phyloP scores from a whole-genome alignment of 371 early-diverging fungal species.

The Zychaea mexicana region DNA sequence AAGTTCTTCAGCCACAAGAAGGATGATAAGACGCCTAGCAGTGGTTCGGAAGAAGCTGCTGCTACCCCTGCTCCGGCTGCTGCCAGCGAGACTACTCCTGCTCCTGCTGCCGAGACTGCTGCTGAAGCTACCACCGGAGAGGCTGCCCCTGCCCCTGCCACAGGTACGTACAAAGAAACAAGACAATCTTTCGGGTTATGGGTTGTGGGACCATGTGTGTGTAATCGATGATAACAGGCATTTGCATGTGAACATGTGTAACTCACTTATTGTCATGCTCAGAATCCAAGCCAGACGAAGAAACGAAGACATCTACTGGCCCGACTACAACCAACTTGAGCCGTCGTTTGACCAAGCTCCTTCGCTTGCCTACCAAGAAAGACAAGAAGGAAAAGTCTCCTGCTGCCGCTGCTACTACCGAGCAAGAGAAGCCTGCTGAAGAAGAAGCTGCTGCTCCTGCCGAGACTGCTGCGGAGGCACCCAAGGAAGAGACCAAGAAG shows the following conservation, averaged over 20 bases:
- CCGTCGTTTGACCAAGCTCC: constrained; percentile 45
- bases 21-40: constrained; percentile 15
- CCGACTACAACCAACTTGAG: constrained; percentile 40
- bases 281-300: constrained; percentile 17
- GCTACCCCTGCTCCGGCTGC: too few species aligned
- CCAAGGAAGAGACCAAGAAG: constrained; percentile 10
- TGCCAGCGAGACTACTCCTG: too few species aligned
- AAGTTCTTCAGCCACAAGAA: constrained; percentile 44
- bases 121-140: too few species aligned
- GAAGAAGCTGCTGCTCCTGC: constrained; percentile 1
- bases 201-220: constrained; percentile 6
- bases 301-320: constrained; percentile 19
- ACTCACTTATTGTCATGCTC: not conserved
- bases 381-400: constrained; percentile 27
- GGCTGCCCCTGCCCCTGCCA: constrained; percentile 15
- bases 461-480: constrained; percentile 9
- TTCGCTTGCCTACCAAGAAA: constrained; percentile 34
- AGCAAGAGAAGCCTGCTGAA: too few species aligned
- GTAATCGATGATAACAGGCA: not conserved
- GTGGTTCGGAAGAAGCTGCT: too few species aligned
- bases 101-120: not conserved
- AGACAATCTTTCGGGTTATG: not conserved
- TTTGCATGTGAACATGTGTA: constrained; percentile 15
- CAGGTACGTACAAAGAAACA: not conserved
- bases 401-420: not conserved